Evolutionary conservation across 2,329 filamentous ascomycete species (phyloP).

Genomic region (Ophiocordyceps camponoti-rufipedis): DNA sequence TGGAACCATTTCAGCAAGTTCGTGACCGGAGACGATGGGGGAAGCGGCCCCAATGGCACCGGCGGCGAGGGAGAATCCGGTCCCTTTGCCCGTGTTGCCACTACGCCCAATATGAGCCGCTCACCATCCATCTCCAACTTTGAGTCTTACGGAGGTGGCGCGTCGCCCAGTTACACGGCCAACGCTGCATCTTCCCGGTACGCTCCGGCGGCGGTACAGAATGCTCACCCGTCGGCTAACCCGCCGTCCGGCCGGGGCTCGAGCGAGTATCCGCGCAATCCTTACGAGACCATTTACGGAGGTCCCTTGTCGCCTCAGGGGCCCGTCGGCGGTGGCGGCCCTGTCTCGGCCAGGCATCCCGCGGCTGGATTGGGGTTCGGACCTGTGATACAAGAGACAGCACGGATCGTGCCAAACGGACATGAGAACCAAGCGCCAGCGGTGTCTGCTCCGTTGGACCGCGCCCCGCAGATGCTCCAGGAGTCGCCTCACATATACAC

Average conservation of each 20-base stretch:
- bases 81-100: constrained; percentile 66
- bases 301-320: constrained; percentile 3
- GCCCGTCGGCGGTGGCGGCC: constrained; percentile 4
- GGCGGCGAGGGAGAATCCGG: constrained; percentile 46
- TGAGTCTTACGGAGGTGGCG: constrained; percentile 54
- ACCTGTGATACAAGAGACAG: constrained; percentile 2
- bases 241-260: constrained; percentile 11
- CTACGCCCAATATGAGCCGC: constrained; percentile 56
- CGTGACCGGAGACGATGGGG: constrained; percentile 76
- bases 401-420: not conserved
- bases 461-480: constrained; percentile 13
- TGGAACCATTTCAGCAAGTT: constrained; percentile 94
- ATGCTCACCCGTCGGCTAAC: constrained; percentile 22
- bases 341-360: constrained; percentile 5
- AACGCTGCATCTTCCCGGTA: constrained; percentile 19
- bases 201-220: constrained; percentile 10
- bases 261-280: constrained; percentile 12
- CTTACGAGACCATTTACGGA: constrained; percentile 18
- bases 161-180: constrained; percentile 13
- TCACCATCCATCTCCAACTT: constrained; percentile 52
- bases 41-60: constrained; percentile 51
- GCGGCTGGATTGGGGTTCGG: constrained; percentile 10
- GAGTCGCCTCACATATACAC: constrained; percentile 7
- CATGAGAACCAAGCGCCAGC: not conserved
- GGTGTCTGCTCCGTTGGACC: constrained; percentile 5